These are phyloP conservation scores for Circinella minor DNA, from an alignment of 371 early-diverging fungal species.

Conservation along the genomic window DNA sequence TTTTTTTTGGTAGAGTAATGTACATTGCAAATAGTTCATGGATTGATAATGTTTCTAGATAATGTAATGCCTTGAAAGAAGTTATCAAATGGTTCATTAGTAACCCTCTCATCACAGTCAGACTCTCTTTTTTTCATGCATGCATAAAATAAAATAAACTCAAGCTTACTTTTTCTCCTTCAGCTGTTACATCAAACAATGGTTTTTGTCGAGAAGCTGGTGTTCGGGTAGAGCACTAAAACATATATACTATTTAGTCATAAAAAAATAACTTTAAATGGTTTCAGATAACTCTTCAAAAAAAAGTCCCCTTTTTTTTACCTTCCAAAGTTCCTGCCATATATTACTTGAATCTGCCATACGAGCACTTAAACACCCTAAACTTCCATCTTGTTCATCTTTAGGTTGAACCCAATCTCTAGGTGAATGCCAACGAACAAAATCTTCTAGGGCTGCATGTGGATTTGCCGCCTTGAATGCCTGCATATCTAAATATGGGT, in stretches of 20 bases:
- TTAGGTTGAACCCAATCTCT: constrained; percentile 74
- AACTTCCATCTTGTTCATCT: constrained; percentile 20
- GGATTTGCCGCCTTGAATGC: constrained; percentile 92
- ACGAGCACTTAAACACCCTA: constrained; percentile 64
- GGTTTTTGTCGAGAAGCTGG: constrained; percentile 79
- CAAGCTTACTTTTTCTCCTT: constrained; percentile 66
- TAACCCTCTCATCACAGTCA: background rate
- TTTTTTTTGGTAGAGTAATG: constrained; percentile 8
- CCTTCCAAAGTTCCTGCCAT: constrained; percentile 90
- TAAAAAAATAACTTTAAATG: too few relatives aligned
- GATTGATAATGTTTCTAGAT: constrained; percentile 70
- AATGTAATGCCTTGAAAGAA: constrained; percentile 61
- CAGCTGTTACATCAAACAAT: constrained; percentile 74
- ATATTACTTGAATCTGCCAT: constrained; percentile 84
- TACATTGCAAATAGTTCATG: constrained; percentile 72
- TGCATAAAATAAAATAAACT: background rate
- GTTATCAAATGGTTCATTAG: too few relatives aligned
- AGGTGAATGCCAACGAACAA: constrained; percentile 97
- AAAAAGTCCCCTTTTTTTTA: constrained; percentile 21
- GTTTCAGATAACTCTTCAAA: background rate
- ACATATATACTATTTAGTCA: background rate
- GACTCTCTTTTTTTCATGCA: background rate
- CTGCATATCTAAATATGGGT: constrained; percentile 62
- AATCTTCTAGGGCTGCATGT: constrained; percentile 77
- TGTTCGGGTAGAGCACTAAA: constrained; percentile 44